A percentile compares a stretch with the other conserved stretches of the same genome.
Conservation (phyloP, 352 stramenopile genomes). For the Phytopythium vexans region DNA sequence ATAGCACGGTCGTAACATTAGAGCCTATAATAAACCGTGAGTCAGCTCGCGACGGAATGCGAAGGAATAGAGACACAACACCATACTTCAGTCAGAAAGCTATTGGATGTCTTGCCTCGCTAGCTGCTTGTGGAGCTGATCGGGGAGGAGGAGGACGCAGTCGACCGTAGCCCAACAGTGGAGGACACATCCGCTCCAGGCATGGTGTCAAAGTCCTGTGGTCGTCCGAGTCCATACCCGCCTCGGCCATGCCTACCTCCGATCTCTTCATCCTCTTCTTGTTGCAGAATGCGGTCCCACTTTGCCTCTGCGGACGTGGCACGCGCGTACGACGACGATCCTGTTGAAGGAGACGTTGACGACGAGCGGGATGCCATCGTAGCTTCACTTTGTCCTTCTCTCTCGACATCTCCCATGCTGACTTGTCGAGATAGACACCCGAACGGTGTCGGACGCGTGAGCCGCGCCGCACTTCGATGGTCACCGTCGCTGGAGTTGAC, state of each 20-base stretch:
- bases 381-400: background rate
- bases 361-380: background rate
- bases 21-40: too few relatives aligned
- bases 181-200: too few relatives aligned
- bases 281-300: slow-evolving; percentile 63
- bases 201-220: too few relatives aligned
- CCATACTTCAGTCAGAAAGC: too few relatives aligned
- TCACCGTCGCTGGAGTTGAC: background rate
- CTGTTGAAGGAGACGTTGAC: slow-evolving; percentile 1
- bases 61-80: too few relatives aligned
- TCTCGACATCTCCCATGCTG: background rate
- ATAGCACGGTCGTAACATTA: too few relatives aligned
- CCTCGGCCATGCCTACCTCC: background rate
- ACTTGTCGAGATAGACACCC: slow-evolving; percentile 1
- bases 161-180: too few relatives aligned
- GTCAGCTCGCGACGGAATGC: too few relatives aligned
- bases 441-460: slow-evolving; percentile 26
- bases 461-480: slow-evolving; percentile 14
- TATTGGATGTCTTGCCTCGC: too few relatives aligned
- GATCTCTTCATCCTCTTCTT: slow-evolving; percentile 24
- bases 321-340: slow-evolving; percentile 15
- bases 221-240: too few relatives aligned
- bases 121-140: too few relatives aligned
- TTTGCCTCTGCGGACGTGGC: slow-evolving; percentile 57
- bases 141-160: too few relatives aligned